Evolutionary conservation across 2,329 filamentous ascomycete species (phyloP).

Genomic region (Aspergillus latus): DNA sequence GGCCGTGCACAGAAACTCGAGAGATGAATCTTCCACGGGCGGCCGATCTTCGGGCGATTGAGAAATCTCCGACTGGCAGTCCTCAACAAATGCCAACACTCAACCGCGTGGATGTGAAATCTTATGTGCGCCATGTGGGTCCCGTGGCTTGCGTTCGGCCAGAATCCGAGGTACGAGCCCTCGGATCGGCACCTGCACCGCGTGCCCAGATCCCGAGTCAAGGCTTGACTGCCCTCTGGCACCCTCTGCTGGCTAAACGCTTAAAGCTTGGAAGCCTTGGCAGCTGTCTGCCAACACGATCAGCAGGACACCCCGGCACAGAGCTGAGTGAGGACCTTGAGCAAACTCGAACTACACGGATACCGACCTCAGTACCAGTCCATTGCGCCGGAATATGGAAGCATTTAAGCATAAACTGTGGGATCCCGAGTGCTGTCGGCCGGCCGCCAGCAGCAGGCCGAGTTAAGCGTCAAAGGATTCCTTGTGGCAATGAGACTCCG

Average conservation of each 20-base stretch:
- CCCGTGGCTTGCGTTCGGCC: neutral
- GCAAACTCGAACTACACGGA: neutral
- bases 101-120: neutral
- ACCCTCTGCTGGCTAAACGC: neutral
- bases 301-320: neutral
- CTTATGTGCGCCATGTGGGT: neutral
- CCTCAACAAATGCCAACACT: neutral
- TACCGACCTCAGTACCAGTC: neutral
- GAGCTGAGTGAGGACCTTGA: neutral
- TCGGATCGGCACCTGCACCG: conserved; percentile 1
- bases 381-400: neutral
- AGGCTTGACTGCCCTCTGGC: conserved; percentile 4
- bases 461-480: neutral
- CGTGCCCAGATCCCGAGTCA: neutral
- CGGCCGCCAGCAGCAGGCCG: neutral
- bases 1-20: neutral
- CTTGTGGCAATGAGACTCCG: neutral
- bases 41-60: neutral
- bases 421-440: neutral
- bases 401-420: neutral
- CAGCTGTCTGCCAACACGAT: neutral
- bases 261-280: neutral
- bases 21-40: neutral
- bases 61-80: neutral
- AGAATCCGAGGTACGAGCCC: neutral